Base-by-base conservation (phyloP, 2,329 filamentous ascomycete species). In the Allantophomopsis cytisporea region DNA sequence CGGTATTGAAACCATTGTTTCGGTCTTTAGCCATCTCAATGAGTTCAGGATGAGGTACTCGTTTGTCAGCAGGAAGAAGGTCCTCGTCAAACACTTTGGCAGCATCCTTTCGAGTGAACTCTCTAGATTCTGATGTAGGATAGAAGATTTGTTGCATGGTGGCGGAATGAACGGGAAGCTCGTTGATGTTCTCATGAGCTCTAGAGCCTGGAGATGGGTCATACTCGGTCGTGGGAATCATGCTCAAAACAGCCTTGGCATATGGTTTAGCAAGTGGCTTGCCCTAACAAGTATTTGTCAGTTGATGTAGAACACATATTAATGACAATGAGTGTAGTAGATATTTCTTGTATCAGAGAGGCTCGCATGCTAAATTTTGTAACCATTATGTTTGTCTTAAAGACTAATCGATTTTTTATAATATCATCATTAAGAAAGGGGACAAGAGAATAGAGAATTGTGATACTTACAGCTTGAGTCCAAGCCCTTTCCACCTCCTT, bases 391-490 rank as follows among this genome's bases (percentile, higher is more conserved):
- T 66, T 61, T 78, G 88, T 96, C 88, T 94, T 95, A 71, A 93
- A 94, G 89, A 96, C 89, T 95, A 94, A 96, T 95, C 89, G 89
- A 76, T 67, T 77, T 79, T 76, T 73, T 66, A 60, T 71, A 75
- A 64, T 68, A 72, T 84, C 79, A 83, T 83, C 78, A 81, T 57
- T 7, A 16, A 20, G 18, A 51, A 30, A 50, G 50, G 41, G 40
- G 31, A 40, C 44, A 16, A 33, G 35, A 35, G 41, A 42, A 37
- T 67, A 44, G 13, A 32, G 20, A 28, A 32, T 18, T 16, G 33
- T 12, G 14, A 37, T 35, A 46, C 77, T 64, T 73, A 84, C 80
- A 65, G 80, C 63, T 57, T 64, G 58, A 44, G 65, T 59, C 76
- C 74, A 80, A 48, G 73, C 63, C 57, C 74, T 78, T 60, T 84